These are phyloP conservation scores for Tirmania nivea DNA, from an alignment of 495 filamentous ascomycete genomes.

Conservation along the genomic window DNA sequence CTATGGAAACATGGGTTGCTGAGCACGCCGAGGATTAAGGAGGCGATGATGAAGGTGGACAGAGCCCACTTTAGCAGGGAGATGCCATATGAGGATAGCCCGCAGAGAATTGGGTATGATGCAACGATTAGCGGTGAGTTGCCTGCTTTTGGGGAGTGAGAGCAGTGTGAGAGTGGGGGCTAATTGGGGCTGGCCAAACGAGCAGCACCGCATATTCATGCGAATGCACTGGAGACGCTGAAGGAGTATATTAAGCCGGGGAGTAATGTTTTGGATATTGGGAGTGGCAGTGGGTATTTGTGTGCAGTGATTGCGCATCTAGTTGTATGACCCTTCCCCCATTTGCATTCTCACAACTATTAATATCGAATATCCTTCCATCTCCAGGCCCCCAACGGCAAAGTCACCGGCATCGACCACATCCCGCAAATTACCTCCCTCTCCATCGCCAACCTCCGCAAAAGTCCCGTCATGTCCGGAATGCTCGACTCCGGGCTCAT, in stretches of 20 bases:
- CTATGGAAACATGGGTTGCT: constrained; percentile 52
- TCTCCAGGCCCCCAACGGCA: constrained; percentile 22
- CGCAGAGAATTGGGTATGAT: constrained; percentile 63
- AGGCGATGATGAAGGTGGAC: constrained; percentile 72
- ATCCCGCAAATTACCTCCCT: constrained; percentile 57
- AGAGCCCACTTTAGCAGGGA: constrained; percentile 58
- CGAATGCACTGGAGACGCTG: constrained; percentile 25
- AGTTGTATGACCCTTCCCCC: constrained; percentile 26
- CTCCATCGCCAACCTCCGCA: constrained; percentile 49
- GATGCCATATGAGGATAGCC: constrained; percentile 63
- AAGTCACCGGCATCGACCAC: constrained; percentile 71
- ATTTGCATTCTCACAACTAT: neutral
- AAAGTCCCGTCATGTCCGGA: constrained; percentile 39
- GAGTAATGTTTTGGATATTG: constrained; percentile 55
- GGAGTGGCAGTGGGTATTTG: constrained; percentile 75
- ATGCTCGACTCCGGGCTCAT: constrained; percentile 40
- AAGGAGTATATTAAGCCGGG: constrained; percentile 10
- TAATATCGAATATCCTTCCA: neutral
- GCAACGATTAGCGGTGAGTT: constrained; percentile 55
- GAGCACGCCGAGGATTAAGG: constrained; percentile 41
- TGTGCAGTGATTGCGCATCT: constrained; percentile 77
- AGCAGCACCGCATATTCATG: constrained; percentile 87
- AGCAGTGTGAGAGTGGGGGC: no score
- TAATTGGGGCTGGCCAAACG: neutral
- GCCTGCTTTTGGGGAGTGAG: neutral